Conservation (phyloP, 2,329 filamentous ascomycete species). For the Cryphonectria nitschkei region DNA sequence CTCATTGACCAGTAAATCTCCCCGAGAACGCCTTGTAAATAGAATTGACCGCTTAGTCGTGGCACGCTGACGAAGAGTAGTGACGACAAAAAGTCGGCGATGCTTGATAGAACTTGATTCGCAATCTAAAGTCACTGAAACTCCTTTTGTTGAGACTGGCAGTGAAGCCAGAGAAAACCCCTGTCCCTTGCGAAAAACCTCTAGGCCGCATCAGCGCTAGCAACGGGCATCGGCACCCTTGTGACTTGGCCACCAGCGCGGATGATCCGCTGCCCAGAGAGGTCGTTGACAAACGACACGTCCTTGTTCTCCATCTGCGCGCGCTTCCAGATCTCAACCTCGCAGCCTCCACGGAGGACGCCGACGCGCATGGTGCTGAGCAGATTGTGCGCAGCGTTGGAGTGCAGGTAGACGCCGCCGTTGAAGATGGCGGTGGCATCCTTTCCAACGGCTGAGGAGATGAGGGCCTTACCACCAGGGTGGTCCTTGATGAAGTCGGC, state of each 20-base stretch:
- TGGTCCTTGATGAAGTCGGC: constrained; percentile 85
- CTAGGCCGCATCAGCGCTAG: constrained; percentile 82
- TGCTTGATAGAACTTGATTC: neutral
- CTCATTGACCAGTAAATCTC: neutral
- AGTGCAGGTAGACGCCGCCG: constrained; percentile 87
- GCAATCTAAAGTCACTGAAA: neutral
- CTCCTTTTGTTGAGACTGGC: neutral
- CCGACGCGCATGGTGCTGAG: constrained; percentile 87
- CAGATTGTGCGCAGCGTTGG: constrained; percentile 87
- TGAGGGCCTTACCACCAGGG: constrained; percentile 88
- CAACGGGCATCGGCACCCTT: constrained; percentile 77
- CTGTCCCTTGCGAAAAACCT: neutral
- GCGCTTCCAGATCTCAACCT: constrained; percentile 93
- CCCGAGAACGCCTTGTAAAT: constrained; percentile 11
- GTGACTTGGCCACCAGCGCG: constrained; percentile 86
- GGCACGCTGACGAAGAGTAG: neutral
- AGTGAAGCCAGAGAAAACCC: neutral
- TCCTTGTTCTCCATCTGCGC: constrained; percentile 85
- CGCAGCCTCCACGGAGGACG: constrained; percentile 83
- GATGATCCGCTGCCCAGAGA: constrained; percentile 78
- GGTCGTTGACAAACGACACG: constrained; percentile 78
- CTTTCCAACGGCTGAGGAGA: constrained; percentile 80
- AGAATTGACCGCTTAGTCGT: constrained; percentile 11
- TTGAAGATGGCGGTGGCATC: constrained; percentile 92
- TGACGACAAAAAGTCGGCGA: constrained; percentile 5